Evolutionary conservation across 2,329 filamentous ascomycete species (phyloP).

Genomic region (Stenocarpella maydis): DNA sequence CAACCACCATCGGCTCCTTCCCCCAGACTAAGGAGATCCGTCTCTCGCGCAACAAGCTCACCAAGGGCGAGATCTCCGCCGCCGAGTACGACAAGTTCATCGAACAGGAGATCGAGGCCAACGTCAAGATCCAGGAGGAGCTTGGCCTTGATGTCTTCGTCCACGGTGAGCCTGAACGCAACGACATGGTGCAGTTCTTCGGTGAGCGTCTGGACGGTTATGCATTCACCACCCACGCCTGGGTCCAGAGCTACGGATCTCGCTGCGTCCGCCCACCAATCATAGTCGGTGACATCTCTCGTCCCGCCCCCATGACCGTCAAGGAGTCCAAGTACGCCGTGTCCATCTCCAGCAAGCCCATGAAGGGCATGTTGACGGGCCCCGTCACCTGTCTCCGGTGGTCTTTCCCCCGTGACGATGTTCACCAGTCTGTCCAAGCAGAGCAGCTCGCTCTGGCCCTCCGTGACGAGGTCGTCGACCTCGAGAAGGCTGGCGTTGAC

Average conservation of each 20-base stretch:
- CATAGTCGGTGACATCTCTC: conserved; percentile 98
- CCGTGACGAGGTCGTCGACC: conserved; percentile 97
- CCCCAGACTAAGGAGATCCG: conserved; percentile 99
- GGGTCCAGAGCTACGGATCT: conserved; percentile 97
- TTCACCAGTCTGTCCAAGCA: conserved; percentile 98
- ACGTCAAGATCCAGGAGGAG: conserved; percentile 97
- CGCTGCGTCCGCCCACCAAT: conserved; percentile 98
- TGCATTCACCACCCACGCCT: conserved; percentile 98
- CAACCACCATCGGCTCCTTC: conserved; percentile 99
- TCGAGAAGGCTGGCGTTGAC: conserved; percentile 94
- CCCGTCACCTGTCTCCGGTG: conserved; percentile 98
- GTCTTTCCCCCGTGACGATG: conserved; percentile 99
- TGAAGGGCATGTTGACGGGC: conserved; percentile 99
- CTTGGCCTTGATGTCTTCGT: conserved; percentile 97
- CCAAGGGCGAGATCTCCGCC: conserved; percentile 95
- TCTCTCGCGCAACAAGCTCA: conserved; percentile 95
- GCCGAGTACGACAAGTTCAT: conserved; percentile 99
- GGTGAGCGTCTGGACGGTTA: conserved; percentile 97
- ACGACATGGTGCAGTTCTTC: conserved; percentile 99
- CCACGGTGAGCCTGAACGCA: conserved; percentile 98
- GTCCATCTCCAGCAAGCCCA: conserved; percentile 95
- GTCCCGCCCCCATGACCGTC: conserved; percentile 96
- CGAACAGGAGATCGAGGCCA: conserved; percentile 96
- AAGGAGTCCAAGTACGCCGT: conserved; percentile 99
- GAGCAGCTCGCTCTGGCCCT: conserved; percentile 98